Evolutionary conservation across 495 filamentous ascomycete species (phyloP), one percentile per base, ranked within the genome.

Genomic region (Aspergillus diversus): DNA sequence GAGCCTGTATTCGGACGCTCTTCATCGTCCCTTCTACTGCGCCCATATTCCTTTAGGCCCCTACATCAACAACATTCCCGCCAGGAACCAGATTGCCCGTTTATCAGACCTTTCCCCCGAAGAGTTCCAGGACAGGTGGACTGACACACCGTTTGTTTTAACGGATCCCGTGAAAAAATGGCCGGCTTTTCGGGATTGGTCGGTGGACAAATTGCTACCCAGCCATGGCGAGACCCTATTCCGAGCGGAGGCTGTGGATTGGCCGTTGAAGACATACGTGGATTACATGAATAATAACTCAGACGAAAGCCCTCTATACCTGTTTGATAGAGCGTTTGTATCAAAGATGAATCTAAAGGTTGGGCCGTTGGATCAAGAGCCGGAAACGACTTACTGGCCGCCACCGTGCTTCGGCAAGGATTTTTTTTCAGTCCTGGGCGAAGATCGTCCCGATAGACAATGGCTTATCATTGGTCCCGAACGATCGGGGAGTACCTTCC

Each of bases 391-490:
- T 4, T 99, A 97, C 71, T 92, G 89, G 86, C 82, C 87, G n/a
- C 95, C 95, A 0, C 77, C 85, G 33, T 96, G 91, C 74, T 97
- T 98, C 68, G 92, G 92, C 3, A 84, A 89, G 63, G 95, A 99
- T 70, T 81, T 96, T 33, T 99, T 99, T 66, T 87, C 87, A 17
- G 82, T 96, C 4, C 81, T 99, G 0, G 92, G 90, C 1, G 73
- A 85, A 3, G 85, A 94, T 64, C 84, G 95, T 46, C 95, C 95
- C 4, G 92, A 97, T 71, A 86, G 90, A 66, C 87, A 91, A 58
- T 99, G 95, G 95, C 82, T 99, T 60, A 97, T 99, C 64, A 83
- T 98, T 48, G 95, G 95, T 1, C 95, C 94, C 4, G 86, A 88
- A 63, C 83, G 93, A 35, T 96, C 92, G 69, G 95, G 95, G 16